Conservation (phyloP, 139 green algal species). For the Micractinium conductrix region DNA sequence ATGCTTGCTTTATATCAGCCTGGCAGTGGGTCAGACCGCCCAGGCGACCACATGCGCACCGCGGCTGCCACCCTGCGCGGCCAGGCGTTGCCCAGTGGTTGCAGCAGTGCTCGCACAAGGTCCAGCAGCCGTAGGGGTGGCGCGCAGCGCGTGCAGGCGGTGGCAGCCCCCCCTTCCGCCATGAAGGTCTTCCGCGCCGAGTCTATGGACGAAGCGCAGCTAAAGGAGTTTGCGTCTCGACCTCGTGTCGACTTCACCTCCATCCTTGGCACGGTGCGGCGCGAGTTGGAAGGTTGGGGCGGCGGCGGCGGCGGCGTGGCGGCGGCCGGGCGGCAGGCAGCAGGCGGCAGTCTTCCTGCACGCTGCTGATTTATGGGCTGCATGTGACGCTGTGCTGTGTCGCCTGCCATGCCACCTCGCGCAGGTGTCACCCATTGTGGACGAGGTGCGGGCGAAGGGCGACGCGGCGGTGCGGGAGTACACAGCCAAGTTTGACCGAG, state of each 20-base stretch:
- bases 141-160: conserved; percentile 7
- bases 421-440: conserved; percentile 92
- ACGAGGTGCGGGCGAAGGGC: conserved; percentile 81
- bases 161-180: conserved; percentile 8
- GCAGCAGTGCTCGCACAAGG: background rate
- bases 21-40: too few relatives aligned
- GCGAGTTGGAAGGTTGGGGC: too few relatives aligned
- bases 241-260: conserved; percentile 92
- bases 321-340: too few relatives aligned
- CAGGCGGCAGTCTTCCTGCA: too few relatives aligned
- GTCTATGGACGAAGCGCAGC: conserved; percentile 43
- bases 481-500: conserved; percentile 93
- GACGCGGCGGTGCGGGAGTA: conserved; percentile 92
- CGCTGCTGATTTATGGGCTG: background rate
- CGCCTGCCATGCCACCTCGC: background rate
- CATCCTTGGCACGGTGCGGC: conserved; percentile 84
- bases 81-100: background rate
- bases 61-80: background rate
- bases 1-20: too few relatives aligned
- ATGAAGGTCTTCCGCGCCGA: conserved; percentile 49
- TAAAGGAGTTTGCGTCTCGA: conserved; percentile 62
- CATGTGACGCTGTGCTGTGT: too few relatives aligned
- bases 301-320: too few relatives aligned
- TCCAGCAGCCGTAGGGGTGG: background rate
- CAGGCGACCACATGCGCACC: background rate